Evolutionary conservation across 352 stramenopile genomes (phyloP), one percentile per base, ranked within the genome.

Genomic region (Globisporangium lucens): DNA sequence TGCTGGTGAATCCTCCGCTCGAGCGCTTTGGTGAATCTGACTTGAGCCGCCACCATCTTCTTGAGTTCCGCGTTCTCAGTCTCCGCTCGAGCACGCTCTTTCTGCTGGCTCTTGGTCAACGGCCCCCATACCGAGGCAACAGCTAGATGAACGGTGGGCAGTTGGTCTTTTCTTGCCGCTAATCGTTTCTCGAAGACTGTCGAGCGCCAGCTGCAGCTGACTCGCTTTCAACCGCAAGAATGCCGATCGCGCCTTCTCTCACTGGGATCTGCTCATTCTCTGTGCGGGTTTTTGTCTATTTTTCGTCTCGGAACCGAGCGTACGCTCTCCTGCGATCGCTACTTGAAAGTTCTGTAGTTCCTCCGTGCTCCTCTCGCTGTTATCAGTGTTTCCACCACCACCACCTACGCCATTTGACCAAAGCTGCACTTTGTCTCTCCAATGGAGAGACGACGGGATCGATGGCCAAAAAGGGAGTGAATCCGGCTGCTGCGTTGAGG

Each of bases 21-120:
- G 4, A 86, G 79, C 63, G 70, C 80, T 30, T 73, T 77, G 0
- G 73, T 71, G 15, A 87, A 59, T 2, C 72, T 72, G 61, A 81
- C 75, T 57, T 87, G 76, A 1, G 67, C 75, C 63, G 82, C 72
- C 35, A 84, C 70, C 65, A 77, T 72, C 36, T 80, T 71, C 0
- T 70, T 67, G 36, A 84, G 66, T 60, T 83, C 77, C 0, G 67
- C 61, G 49, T 87, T 87, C 61, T 87, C 75, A 41, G 77, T 60
- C 55, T 82, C 71, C 2, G 75, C 68, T 41, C 73, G 76, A 4
- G 66, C 51, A 53, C 76, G 76, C 35, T 79, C 73, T 12, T 75
- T 70, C 30, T 67, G 56, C 49, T 87, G 75, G 4, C 75, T 66
- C 59, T 75, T 77, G 7, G 76, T 72, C 29, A 84, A 81, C 0